Percentiles rank a stretch among this genome's conserved stretches.
phyloP scores from a whole-genome alignment of 2,329 filamentous ascomycete species.

The Amauroascus verrucosus region DNA sequence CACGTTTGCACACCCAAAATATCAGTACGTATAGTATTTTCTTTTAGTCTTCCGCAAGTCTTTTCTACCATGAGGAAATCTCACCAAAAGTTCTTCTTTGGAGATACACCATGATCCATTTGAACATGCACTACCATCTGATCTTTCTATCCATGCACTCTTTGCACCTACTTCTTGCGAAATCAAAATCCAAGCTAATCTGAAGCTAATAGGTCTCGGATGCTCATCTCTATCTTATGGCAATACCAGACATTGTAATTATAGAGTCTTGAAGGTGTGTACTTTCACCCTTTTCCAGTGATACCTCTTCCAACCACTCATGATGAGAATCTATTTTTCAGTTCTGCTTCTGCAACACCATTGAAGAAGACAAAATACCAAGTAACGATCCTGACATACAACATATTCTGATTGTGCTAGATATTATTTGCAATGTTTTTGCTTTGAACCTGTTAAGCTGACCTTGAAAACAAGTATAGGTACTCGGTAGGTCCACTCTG shows the following conservation, averaged over 20 bases:
- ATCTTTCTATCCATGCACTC: conserved; percentile 5
- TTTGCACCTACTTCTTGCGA: conserved; percentile 15
- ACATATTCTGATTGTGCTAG: background rate
- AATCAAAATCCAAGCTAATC: background rate
- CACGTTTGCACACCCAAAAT: background rate
- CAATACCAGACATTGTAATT: background rate
- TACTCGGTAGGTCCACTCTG: background rate
- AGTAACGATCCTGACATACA: conserved; percentile 37
- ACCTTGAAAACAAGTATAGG: background rate
- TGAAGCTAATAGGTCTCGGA: background rate
- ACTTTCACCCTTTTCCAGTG: background rate
- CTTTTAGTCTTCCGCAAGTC: background rate
- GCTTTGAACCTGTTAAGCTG: background rate
- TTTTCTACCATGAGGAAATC: conserved; percentile 41
- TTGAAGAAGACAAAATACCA: conserved; percentile 52
- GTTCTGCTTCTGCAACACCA: conserved; percentile 53
- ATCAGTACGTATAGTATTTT: background rate
- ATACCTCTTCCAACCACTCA: conserved; percentile 14
- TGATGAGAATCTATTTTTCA: conserved; percentile 46
- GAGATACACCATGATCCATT: conserved; percentile 45
- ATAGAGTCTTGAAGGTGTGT: background rate
- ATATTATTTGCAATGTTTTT: background rate
- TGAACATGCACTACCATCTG: conserved; percentile 55
- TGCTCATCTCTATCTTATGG: background rate
- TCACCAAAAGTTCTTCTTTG: conserved; percentile 44